phyloP scores from a whole-genome alignment of 2,329 filamentous ascomycete species.

The Lecanicillium sp. region DNA sequence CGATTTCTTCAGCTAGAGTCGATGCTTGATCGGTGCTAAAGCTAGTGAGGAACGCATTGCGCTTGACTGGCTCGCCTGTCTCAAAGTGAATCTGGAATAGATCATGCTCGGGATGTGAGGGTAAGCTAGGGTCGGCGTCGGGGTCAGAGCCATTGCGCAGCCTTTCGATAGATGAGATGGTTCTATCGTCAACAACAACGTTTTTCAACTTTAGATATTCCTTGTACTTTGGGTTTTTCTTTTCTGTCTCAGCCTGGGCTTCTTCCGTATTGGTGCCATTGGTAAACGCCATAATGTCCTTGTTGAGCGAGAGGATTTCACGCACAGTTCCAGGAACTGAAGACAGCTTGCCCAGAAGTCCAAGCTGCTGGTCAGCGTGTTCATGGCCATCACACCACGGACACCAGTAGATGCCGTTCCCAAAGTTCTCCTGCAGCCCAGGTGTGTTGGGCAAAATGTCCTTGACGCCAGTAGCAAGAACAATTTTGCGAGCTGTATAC shows the following conservation, averaged over 20 bases:
- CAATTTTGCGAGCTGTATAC: conserved; percentile 42
- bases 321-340: conserved; percentile 56
- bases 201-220: conserved; percentile 40
- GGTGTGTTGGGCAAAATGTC: conserved; percentile 48
- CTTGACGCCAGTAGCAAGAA: conserved; percentile 48
- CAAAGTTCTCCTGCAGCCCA: conserved; percentile 46
- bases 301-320: conserved; percentile 47
- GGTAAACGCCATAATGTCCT: conserved; percentile 46
- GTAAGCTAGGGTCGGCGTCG: conserved; percentile 29
- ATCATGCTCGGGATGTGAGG: conserved; percentile 41
- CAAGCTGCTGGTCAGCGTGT: conserved; percentile 49
- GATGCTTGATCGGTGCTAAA: conserved; percentile 40
- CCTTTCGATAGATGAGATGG: conserved; percentile 39
- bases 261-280: conserved; percentile 49
- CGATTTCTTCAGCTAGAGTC: conserved; percentile 34
- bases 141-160: conserved; percentile 30
- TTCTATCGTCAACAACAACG: conserved; percentile 47
- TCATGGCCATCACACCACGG: conserved; percentile 58
- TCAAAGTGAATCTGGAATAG: conserved; percentile 46
- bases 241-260: conserved; percentile 27
- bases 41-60: conserved; percentile 44
- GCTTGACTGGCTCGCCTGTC: conserved; percentile 33
- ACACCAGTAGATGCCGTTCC: conserved; percentile 54
- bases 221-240: conserved; percentile 36
- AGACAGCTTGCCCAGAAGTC: conserved; percentile 38